Evolutionary conservation across 495 filamentous ascomycete species (phyloP).

Genomic region (Cercophora samala): DNA sequence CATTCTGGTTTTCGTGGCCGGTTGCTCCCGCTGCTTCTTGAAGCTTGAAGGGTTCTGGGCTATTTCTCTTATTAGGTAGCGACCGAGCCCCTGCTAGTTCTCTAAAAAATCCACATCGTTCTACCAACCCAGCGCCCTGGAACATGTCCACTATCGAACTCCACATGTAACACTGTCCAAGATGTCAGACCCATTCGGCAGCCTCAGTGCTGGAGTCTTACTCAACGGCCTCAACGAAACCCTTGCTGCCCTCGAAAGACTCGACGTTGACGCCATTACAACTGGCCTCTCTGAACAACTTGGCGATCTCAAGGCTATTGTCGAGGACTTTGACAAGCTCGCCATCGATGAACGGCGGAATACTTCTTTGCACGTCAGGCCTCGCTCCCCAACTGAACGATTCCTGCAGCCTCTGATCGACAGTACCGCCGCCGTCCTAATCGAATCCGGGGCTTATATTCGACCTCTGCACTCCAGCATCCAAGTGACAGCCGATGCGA

Average conservation of each 20-base stretch:
- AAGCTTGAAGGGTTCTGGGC: too few species aligned
- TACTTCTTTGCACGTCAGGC: neutral
- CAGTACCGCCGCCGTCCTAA: neutral
- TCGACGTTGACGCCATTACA: neutral
- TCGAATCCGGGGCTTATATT: neutral
- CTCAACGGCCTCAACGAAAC: neutral
- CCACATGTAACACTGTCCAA: neutral
- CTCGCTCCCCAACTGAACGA: neutral
- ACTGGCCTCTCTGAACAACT: conserved; percentile 11
- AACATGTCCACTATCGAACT: neutral
- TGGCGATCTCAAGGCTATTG: conserved; percentile 3
- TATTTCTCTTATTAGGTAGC: too few species aligned
- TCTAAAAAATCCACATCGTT: too few species aligned
- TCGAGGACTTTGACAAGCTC: neutral
- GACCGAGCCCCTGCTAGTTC: too few species aligned
- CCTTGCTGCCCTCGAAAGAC: neutral
- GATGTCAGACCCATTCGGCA: neutral
- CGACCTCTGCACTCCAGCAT: neutral
- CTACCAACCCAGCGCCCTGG: neutral
- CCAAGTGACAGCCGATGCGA: neutral
- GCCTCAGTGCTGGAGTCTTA: neutral
- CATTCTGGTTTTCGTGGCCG: too few species aligned
- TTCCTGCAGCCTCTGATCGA: neutral
- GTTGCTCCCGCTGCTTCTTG: too few species aligned
- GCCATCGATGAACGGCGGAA: neutral